A percentile compares a stretch with the other conserved stretches of the same genome.
phyloP scores from a whole-genome alignment of 768 basidiomycete genomes.

The Leccinellum rugosiceps region DNA sequence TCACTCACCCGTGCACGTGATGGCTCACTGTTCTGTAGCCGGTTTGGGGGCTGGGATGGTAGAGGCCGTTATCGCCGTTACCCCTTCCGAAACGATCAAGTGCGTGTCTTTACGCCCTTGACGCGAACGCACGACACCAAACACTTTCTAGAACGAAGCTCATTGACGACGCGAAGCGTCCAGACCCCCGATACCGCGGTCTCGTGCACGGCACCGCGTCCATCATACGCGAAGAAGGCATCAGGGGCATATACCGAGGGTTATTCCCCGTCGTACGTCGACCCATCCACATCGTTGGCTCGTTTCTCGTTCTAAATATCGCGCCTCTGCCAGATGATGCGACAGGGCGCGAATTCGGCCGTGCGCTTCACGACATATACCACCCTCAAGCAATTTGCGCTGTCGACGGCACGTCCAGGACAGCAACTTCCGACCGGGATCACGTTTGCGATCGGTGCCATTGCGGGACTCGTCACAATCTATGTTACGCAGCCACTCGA shows the following conservation, averaged over 20 bases:
- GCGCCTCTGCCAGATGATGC: conserved; percentile 68
- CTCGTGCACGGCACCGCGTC: conserved; percentile 77
- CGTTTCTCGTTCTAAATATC: background rate
- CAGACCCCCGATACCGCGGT: conserved; percentile 82
- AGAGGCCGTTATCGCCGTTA: conserved; percentile 93
- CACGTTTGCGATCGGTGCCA: conserved; percentile 91
- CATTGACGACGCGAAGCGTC: conserved; percentile 88
- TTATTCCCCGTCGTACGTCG: conserved; percentile 85
- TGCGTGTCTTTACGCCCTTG: conserved; percentile 34
- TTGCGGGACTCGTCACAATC: conserved; percentile 93
- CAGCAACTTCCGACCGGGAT: conserved; percentile 81
- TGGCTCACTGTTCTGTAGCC: conserved; percentile 38
- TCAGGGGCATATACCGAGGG: conserved; percentile 83
- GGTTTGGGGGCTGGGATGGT: conserved; percentile 86
- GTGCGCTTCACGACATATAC: conserved; percentile 94
- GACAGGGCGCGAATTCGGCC: conserved; percentile 97
- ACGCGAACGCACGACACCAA: background rate
- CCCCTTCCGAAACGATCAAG: conserved; percentile 99
- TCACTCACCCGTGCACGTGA: background rate
- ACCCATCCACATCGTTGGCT: background rate
- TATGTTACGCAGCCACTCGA: conserved; percentile 87
- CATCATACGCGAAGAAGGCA: conserved; percentile 84
- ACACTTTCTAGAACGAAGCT: conserved; percentile 81
- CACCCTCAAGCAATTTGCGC: conserved; percentile 90
- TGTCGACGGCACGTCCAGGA: conserved; percentile 78